These are phyloP conservation scores for Ogataea naganishii DNA, from an alignment of 805 yeast species.

Conservation along the genomic window DNA sequence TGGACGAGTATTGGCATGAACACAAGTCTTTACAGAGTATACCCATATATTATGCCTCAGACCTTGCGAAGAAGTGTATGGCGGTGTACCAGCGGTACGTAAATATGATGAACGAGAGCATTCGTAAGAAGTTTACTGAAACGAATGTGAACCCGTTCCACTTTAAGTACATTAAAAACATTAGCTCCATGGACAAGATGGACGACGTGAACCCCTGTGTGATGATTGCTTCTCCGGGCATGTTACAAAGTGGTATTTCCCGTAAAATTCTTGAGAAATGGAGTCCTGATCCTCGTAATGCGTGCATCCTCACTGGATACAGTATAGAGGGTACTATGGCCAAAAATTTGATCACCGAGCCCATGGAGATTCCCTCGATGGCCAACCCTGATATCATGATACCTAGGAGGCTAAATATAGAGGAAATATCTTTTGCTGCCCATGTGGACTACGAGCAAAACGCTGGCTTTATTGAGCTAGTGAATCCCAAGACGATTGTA, in stretches of 20 bases:
- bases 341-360: constrained; percentile 78
- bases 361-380: constrained; percentile 79
- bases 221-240: constrained; percentile 95
- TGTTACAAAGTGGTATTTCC: constrained; percentile 94
- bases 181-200: constrained; percentile 71
- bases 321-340: constrained; percentile 99
- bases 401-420: constrained; percentile 81
- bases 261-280: constrained; percentile 87
- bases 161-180: constrained; percentile 74
- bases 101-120: constrained; percentile 93
- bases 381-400: constrained; percentile 74
- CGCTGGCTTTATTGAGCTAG: constrained; percentile 79
- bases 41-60: constrained; percentile 85
- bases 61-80: constrained; percentile 91
- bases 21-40: constrained; percentile 76
- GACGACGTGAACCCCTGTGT: constrained; percentile 96
- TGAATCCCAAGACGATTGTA: constrained; percentile 77
- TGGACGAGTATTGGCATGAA: constrained; percentile 91
- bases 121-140: constrained; percentile 66
- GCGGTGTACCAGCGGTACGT: constrained; percentile 95
- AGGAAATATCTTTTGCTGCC: constrained; percentile 98
- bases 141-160: constrained; percentile 84
- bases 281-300: constrained; percentile 94
- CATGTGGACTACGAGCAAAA: constrained; percentile 97
- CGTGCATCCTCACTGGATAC: constrained; percentile 88